Evolutionary conservation across 352 stramenopile genomes (phyloP).

Genomic region (Globisporangium cederbergense): DNA sequence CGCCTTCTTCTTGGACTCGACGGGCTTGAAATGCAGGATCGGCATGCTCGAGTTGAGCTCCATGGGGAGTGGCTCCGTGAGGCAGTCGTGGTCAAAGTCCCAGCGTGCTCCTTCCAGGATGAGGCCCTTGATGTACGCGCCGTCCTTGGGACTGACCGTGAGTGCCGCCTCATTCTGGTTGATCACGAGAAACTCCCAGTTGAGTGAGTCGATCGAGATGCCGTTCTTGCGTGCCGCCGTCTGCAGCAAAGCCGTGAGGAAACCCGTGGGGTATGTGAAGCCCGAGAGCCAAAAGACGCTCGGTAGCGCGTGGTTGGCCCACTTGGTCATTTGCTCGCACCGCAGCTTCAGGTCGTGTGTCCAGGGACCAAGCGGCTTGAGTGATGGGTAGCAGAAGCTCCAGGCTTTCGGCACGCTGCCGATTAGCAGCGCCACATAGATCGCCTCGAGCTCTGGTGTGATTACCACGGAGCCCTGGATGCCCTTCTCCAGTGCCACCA

Average conservation of each 20-base stretch:
- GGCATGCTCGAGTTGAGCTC: conserved; percentile 90
- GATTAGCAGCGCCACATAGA: conserved; percentile 90
- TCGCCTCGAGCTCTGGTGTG: conserved; percentile 91
- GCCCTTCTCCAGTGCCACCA: conserved; percentile 87
- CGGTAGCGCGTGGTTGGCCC: conserved; percentile 82
- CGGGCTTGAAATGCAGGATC: conserved; percentile 94
- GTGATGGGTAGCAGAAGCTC: conserved; percentile 92
- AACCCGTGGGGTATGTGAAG: conserved; percentile 96
- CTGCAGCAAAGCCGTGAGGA: conserved; percentile 95
- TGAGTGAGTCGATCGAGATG: conserved; percentile 93
- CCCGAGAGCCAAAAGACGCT: conserved; percentile 93
- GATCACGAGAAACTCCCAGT: conserved; percentile 94
- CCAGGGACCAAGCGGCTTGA: conserved; percentile 93
- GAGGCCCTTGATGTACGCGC: conserved; percentile 89
- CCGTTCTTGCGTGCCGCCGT: conserved; percentile 93
- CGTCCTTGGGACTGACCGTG: conserved; percentile 80
- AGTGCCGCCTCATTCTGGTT: conserved; percentile 87
- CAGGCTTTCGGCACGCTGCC: conserved; percentile 88
- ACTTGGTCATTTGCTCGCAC: conserved; percentile 90
- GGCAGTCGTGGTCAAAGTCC: conserved; percentile 89
- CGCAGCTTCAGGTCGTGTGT: conserved; percentile 89
- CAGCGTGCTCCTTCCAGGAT: conserved; percentile 92
- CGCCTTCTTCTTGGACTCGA: conserved; percentile 93
- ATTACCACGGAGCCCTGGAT: conserved; percentile 95
- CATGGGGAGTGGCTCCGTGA: conserved; percentile 90